A percentile compares a stretch with the other conserved stretches of the same genome.
phyloP scores from a whole-genome alignment of 371 early-diverging fungal species.

The Mycotypha africana region DNA sequence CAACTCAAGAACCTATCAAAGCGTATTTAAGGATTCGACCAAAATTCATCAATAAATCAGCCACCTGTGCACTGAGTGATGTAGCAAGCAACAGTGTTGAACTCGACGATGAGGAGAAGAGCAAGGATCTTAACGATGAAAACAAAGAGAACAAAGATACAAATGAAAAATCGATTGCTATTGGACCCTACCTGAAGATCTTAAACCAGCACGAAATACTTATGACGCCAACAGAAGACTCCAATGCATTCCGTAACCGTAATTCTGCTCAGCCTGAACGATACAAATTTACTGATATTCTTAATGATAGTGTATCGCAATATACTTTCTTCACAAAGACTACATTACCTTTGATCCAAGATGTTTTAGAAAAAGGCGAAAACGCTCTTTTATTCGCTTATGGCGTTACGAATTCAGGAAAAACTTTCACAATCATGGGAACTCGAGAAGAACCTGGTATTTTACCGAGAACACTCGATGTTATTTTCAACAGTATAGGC shows the following conservation, averaged over 20 bases:
- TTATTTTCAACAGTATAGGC: slow-evolving; percentile 48
- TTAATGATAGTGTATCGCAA: slow-evolving; percentile 46
- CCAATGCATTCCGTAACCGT: slow-evolving; percentile 38
- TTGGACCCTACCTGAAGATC: too few species aligned
- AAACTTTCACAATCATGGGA: slow-evolving; percentile 72
- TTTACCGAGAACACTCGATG: slow-evolving; percentile 57
- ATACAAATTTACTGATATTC: slow-evolving; percentile 63
- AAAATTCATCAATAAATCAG: too few species aligned
- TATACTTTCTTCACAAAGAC: slow-evolving; percentile 54
- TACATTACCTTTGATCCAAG: slow-evolving; percentile 49
- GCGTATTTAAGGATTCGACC: too few species aligned
- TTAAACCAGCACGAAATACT: too few species aligned
- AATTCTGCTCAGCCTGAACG: slow-evolving; percentile 46
- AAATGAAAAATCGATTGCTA: not conserved
- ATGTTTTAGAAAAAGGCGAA: slow-evolving; percentile 50
- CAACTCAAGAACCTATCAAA: too few species aligned
- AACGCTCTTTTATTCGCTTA: slow-evolving; percentile 69
- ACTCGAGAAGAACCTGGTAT: slow-evolving; percentile 48
- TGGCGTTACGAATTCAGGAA: slow-evolving; percentile 81
- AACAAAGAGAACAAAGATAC: not conserved
- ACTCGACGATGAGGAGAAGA: too few species aligned
- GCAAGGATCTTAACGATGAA: not conserved
- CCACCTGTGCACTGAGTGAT: too few species aligned
- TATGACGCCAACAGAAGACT: too few species aligned
- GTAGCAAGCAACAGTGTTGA: too few species aligned